Base-by-base conservation (phyloP, 805 yeast genomes). In the Clavispora santaluciae region DNA sequence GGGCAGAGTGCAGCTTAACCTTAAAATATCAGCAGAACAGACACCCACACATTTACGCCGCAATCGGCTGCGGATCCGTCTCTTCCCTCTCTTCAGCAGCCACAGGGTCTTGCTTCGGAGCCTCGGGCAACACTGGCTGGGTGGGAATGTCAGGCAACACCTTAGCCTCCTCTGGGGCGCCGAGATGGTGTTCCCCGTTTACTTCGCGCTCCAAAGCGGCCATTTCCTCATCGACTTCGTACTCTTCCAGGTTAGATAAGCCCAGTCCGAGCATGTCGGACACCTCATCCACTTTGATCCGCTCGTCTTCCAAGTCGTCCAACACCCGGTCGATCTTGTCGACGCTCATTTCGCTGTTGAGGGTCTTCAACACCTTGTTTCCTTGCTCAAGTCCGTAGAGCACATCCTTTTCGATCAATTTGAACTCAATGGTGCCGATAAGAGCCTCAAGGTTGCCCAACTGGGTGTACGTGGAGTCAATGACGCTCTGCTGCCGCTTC, bases 291-390 rank as follows among this genome's bases (percentile, higher is more conserved):
- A 88, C 96, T 54, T 86, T 83, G 21, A 81, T 72, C 12, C 81
- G 70, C 36, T 91, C 95, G 17, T 87, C 96, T 35, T 83, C 86
- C 16, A 86, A 75, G 38, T 86, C 90, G 59, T 90, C 96, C 75
- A 91, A 65, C 3, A 91, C 71, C 54, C 72, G 75, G 50, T 90
- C 96, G n/a, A 89, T 83, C 51, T 78, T 77, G 23, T 85, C 90
- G 13, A 86, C 56, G 25, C 78, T 79, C 77, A 90, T 77, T 53
- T 91, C 96, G 36, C 68, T 65, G 59, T 93, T 93, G 44, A 93
- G 70, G 50, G 78, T 79, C 49, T 76, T 81, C 50, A 93, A 73
- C 10, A 87, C 86, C 38, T 72, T 64, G 55, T 85, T 89, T 18
- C 99, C 98, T 49, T 83, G 81, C 50, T 81, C 73, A 22, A 93